phyloP scores from a whole-genome alignment of 768 basidiomycete species.

The Cystofilobasidium capitatum region DNA sequence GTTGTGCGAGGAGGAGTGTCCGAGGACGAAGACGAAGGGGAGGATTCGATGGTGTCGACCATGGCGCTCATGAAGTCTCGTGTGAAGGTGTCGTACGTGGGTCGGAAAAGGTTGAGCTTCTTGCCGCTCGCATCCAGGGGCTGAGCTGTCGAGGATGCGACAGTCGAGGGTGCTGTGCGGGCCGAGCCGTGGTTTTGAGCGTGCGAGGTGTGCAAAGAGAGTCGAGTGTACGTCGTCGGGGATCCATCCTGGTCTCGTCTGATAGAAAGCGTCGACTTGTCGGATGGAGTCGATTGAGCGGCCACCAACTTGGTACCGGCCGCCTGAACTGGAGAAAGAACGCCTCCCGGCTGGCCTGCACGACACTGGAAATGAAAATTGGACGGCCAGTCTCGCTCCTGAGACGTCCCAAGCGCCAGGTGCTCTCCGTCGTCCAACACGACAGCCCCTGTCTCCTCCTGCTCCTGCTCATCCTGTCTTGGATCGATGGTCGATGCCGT shows the following conservation, averaged over 20 bases:
- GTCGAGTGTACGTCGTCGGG: not conserved
- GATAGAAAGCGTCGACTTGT: not conserved
- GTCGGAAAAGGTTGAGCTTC: constrained; percentile 58
- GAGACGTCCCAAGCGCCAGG: too few relatives aligned
- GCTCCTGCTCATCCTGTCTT: constrained; percentile 7
- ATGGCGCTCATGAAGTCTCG: constrained; percentile 86
- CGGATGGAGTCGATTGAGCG: not conserved
- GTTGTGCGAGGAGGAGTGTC: constrained; percentile 2
- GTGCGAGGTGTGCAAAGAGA: not conserved
- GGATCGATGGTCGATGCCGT: constrained; percentile 23
- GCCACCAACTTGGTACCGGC: not conserved
- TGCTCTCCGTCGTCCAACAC: too few relatives aligned
- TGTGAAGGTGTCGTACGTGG: constrained; percentile 93
- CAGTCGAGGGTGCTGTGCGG: not conserved
- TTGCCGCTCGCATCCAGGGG: not conserved
- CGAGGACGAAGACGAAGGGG: constrained; percentile 30
- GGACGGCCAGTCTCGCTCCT: not conserved
- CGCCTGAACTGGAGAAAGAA: not conserved
- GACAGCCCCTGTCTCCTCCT: not conserved
- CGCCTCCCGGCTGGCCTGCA: not conserved
- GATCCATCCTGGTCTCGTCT: not conserved
- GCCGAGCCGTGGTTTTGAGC: not conserved
- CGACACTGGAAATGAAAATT: not conserved
- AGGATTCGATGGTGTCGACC: constrained; percentile 75
- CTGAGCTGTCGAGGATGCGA: not conserved